phyloP scores from a whole-genome alignment of 495 filamentous ascomycete genomes.

The Trypethelium eluteriae region DNA sequence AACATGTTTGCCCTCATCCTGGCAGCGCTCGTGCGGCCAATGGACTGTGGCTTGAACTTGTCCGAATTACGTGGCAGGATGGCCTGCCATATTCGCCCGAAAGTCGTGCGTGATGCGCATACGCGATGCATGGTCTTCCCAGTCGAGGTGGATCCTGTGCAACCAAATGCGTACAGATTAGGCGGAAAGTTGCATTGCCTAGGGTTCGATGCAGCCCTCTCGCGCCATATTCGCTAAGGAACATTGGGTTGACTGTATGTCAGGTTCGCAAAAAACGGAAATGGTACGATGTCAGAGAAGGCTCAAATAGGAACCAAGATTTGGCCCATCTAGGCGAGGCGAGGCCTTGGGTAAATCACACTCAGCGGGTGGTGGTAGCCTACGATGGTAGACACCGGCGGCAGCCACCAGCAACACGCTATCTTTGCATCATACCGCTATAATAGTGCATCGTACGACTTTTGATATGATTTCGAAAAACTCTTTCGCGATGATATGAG shows the following conservation, averaged over 20 bases:
- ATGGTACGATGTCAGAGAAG: background rate
- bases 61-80: conserved; percentile 7
- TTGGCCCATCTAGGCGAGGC: background rate
- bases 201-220: background rate
- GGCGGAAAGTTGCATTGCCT: background rate
- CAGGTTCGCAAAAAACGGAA: background rate
- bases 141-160: background rate
- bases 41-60: background rate
- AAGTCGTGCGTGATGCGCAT: conserved; percentile 6
- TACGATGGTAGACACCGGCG: no score
- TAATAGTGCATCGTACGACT: background rate
- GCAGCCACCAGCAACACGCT: background rate
- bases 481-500: background rate
- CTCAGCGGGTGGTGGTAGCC: no score
- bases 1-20: background rate
- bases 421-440: background rate
- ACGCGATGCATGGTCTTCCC: background rate
- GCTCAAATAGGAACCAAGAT: background rate
- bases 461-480: background rate
- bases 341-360: no score
- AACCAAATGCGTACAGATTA: background rate
- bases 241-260: background rate
- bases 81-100: background rate
- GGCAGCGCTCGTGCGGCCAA: background rate
- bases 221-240: background rate